Evolutionary conservation across 2,329 filamentous ascomycete species (phyloP).

Genomic region (Penicillium frequentans): DNA sequence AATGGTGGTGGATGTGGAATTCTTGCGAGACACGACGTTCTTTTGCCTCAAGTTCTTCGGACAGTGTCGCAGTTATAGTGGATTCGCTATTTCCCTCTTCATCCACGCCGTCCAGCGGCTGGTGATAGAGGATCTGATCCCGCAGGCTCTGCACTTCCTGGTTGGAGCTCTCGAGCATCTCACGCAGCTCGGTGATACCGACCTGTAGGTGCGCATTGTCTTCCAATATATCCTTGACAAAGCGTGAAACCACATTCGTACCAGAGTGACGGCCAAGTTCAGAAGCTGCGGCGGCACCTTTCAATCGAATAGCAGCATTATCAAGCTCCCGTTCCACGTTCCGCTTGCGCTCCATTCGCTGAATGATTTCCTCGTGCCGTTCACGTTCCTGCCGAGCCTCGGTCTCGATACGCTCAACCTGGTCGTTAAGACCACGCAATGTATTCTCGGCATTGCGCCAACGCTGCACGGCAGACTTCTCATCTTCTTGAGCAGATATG

Average conservation of each 20-base stretch:
- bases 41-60: constrained; percentile 67
- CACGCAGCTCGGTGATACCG: constrained; percentile 84
- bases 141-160: constrained; percentile 87
- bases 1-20: constrained; percentile 92
- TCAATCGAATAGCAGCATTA: constrained; percentile 75
- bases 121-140: constrained; percentile 77
- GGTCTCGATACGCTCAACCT: constrained; percentile 83
- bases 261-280: constrained; percentile 62
- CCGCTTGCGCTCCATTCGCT: constrained; percentile 79
- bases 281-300: constrained; percentile 73
- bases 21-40: constrained; percentile 63
- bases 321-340: constrained; percentile 80
- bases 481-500: constrained; percentile 68
- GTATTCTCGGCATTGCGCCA: constrained; percentile 84
- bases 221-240: constrained; percentile 91
- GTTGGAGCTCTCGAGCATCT: constrained; percentile 88
- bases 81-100: constrained; percentile 21
- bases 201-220: constrained; percentile 94
- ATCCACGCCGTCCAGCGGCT: constrained; percentile 57
- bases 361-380: constrained; percentile 76
- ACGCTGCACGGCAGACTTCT: constrained; percentile 73
- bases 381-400: constrained; percentile 79
- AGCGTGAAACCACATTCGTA: constrained; percentile 82
- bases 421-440: constrained; percentile 76
- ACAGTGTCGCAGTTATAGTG: constrained; percentile 58